Evolutionary conservation across 2,329 filamentous ascomycete species (phyloP), one percentile per base, ranked within the genome.

Genomic region (Pseudogymnoascus sp.): DNA sequence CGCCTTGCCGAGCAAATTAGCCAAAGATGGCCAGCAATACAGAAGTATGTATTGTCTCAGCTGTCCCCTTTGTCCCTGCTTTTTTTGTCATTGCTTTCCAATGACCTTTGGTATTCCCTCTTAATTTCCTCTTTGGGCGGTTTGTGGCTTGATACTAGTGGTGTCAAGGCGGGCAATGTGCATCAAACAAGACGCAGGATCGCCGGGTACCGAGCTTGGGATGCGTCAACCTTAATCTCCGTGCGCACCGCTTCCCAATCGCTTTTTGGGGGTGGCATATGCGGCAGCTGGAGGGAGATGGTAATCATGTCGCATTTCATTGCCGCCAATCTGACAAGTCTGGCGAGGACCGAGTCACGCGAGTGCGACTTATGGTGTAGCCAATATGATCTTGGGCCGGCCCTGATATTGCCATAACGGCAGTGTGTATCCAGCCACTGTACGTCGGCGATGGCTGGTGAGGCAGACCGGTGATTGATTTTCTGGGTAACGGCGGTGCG

Each of bases 51-150:
- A 56, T 33, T 56, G 50, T 56, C 29, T 56, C 50, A 56, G 50
- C 50, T 31, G 46, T n/a, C 50, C 5, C 46, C 11, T 56, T 56
- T 33, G 5, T 19, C 10, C 29, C 17, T 56, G n/a, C 23, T n/a
- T 56, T 33, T 31, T 19, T 26, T 19, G n/a, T 33, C 33, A 15
- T 56, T 17, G 29, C 10, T 56, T 56, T 56, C 50, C 50, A 56
- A 31, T 21, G 50, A 33, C 33, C 26, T 33, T 33, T 33, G 50
- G 26, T 21, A 56, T 56, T 56, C 50, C 50, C 29, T 56, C 50
- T 56, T 56, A 56, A 56, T 56, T 56, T 56, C 50, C 50, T 56
- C 29, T 56, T 56, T 56, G 50, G 50, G 50, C 50, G 50, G n/a
- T 33, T 56, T 29, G 46, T 56, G 50, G 50, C 50, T 33, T 33